Conservation (phyloP, 257 asterid species). For the Marsdenia floribunda region DNA sequence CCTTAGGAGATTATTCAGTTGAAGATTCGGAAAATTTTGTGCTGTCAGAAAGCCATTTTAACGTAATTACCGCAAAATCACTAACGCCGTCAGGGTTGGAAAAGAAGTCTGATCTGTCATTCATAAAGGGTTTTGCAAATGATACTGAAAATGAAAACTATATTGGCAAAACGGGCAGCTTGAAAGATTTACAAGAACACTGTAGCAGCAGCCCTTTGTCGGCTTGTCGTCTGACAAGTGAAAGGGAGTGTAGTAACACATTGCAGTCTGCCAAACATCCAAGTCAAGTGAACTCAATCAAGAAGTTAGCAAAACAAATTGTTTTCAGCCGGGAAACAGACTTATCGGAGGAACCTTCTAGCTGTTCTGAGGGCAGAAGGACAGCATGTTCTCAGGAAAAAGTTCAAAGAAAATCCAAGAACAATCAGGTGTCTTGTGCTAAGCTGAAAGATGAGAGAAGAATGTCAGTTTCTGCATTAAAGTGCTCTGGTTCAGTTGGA, state of each 20-base stretch:
- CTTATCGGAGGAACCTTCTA: constrained; percentile 8
- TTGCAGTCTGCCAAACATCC: neutral
- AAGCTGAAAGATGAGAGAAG: constrained; percentile 15
- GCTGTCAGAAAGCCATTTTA: constrained; percentile 6
- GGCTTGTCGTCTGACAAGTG: neutral
- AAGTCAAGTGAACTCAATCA: constrained; percentile 14
- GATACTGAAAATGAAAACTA: constrained; percentile 3
- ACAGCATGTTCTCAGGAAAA: constrained; percentile 12
- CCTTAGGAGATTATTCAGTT: neutral
- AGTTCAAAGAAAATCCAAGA: constrained; percentile 7
- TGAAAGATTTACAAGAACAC: neutral
- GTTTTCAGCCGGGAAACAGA: constrained; percentile 9
- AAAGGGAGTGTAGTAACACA: neutral
- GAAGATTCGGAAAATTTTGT: neutral
- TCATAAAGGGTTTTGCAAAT: constrained; percentile 1
- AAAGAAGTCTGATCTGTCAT: neutral
- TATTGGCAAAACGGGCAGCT: neutral
- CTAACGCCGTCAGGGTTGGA: constrained; percentile 8
- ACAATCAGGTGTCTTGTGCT: constrained; percentile 8
- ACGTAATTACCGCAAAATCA: constrained; percentile 5
- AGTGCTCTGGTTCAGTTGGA: constrained; percentile 14
- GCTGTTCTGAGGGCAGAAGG: constrained; percentile 15
- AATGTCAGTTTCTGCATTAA: constrained; percentile 6
- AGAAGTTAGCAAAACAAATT: constrained; percentile 6
- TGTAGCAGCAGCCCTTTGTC: neutral